These are phyloP conservation scores for Sedum album DNA, from an alignment of 164 flowering plant species.

Conservation along the genomic window DNA sequence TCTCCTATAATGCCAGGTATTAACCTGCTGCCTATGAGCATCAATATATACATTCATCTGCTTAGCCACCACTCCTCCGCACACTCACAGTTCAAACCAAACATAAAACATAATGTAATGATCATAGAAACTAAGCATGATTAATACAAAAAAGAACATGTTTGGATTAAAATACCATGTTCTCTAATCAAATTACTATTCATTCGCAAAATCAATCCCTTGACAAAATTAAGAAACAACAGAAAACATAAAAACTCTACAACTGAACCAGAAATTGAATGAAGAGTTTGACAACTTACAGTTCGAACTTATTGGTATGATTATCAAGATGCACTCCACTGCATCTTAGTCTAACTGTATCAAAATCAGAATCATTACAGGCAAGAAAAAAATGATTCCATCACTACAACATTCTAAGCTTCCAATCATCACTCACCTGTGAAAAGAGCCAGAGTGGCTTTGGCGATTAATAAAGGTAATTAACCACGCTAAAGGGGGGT, in stretches of 20 bases:
- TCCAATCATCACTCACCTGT: constrained; percentile 23
- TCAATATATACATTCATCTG: too few relatives aligned
- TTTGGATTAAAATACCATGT: not conserved
- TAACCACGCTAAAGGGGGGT: constrained; percentile 74
- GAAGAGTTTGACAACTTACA: constrained; percentile 27
- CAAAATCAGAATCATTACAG: not conserved
- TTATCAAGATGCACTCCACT: constrained; percentile 64
- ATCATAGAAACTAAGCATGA: too few relatives aligned
- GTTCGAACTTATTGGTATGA: constrained; percentile 73
- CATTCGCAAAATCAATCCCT: too few relatives aligned
- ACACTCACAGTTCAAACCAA: too few relatives aligned
- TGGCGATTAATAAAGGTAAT: constrained; percentile 50
- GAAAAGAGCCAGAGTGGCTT: constrained; percentile 46
- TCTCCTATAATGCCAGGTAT: constrained; percentile 47
- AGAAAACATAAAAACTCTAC: constrained; percentile 5
- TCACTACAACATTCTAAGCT: not conserved
- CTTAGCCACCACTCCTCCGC: too few relatives aligned
- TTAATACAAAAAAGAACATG: not conserved
- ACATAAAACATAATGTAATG: too few relatives aligned
- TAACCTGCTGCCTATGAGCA: too few relatives aligned
- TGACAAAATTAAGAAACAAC: not conserved
- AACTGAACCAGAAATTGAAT: not conserved
- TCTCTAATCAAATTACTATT: not conserved
- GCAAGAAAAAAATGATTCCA: not conserved
- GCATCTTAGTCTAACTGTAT: constrained; percentile 74